Conservation (phyloP, 2,329 filamentous ascomycete species). For the Colletotrichum sp. region DNA sequence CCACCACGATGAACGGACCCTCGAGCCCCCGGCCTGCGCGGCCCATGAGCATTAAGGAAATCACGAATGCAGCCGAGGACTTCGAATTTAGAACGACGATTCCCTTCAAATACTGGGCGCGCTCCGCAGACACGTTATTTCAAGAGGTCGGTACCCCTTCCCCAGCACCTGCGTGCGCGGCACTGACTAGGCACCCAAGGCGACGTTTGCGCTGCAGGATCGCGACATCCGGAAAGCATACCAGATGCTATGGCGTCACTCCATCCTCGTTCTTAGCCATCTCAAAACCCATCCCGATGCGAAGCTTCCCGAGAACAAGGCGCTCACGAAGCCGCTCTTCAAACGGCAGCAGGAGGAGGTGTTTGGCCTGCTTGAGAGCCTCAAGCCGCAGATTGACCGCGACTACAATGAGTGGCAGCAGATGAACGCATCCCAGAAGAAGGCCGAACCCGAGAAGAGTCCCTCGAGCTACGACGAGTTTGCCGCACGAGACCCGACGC, state of each 20-base stretch:
- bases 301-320: constrained; percentile 68
- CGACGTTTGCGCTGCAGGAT: constrained; percentile 83
- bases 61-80: constrained; percentile 75
- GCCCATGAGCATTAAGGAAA: constrained; percentile 78
- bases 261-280: constrained; percentile 79
- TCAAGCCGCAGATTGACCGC: constrained; percentile 79
- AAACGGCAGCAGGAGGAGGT: constrained; percentile 58
- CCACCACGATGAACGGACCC: constrained; percentile 29
- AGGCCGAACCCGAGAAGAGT: constrained; percentile 22
- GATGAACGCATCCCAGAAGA: constrained; percentile 47
- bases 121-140: constrained; percentile 78
- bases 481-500: constrained; percentile 64
- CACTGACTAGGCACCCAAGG: constrained; percentile 53
- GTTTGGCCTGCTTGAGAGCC: constrained; percentile 72
- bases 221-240: constrained; percentile 89
- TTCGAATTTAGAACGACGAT: constrained; percentile 84
- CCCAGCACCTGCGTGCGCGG: not conserved
- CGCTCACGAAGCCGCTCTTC: constrained; percentile 59
- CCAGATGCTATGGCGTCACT: constrained; percentile 88
- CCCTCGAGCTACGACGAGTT: constrained; percentile 48
- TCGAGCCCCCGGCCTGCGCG: constrained; percentile 40
- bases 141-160: constrained; percentile 67
- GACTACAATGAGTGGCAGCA: constrained; percentile 73
- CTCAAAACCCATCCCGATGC: constrained; percentile 79
- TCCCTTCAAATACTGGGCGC: constrained; percentile 79